Conservation (phyloP, 805 yeast genomes). For the Debaryomyces hansenii region DNA sequence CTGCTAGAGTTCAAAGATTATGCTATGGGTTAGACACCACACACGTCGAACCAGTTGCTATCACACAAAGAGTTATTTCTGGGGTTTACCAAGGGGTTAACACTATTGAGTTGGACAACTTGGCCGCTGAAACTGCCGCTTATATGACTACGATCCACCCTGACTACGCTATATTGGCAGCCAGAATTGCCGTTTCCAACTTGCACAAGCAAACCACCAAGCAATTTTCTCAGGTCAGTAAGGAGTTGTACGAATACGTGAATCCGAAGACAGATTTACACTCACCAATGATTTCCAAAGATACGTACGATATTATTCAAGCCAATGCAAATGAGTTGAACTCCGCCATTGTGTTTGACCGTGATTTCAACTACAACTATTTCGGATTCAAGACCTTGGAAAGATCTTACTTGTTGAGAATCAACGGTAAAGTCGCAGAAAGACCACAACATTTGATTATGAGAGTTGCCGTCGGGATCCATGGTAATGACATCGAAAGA, state of each 20-base stretch:
- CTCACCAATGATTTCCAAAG: conserved; percentile 45
- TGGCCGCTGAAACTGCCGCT: conserved; percentile 96
- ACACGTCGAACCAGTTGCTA: conserved; percentile 93
- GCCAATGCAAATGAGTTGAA: conserved; percentile 43
- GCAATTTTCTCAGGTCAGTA: conserved; percentile 75
- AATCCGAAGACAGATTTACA: conserved; percentile 76
- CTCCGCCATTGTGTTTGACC: conserved; percentile 46
- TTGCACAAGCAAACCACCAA: conserved; percentile 93
- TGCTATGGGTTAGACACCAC: conserved; percentile 91
- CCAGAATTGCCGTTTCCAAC: conserved; percentile 92
- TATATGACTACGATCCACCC: conserved; percentile 97
- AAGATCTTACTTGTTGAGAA: conserved; percentile 55
- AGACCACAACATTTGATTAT: conserved; percentile 62
- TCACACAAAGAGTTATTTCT: conserved; percentile 91
- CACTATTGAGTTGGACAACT: conserved; percentile 68
- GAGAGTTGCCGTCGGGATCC: conserved; percentile 65
- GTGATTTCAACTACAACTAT: conserved; percentile 57
- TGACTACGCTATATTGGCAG: conserved; percentile 94
- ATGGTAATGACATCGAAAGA: conserved; percentile 51
- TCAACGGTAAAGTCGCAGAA: conserved; percentile 58
- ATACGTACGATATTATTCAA: conserved; percentile 38
- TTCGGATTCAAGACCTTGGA: conserved; percentile 64
- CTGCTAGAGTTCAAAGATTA: conserved; percentile 85
- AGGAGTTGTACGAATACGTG: conserved; percentile 70
- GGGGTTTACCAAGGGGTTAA: conserved; percentile 98